phyloP scores from a whole-genome alignment of 1,139 yeast species.

The Geotrichum bryndzae region DNA sequence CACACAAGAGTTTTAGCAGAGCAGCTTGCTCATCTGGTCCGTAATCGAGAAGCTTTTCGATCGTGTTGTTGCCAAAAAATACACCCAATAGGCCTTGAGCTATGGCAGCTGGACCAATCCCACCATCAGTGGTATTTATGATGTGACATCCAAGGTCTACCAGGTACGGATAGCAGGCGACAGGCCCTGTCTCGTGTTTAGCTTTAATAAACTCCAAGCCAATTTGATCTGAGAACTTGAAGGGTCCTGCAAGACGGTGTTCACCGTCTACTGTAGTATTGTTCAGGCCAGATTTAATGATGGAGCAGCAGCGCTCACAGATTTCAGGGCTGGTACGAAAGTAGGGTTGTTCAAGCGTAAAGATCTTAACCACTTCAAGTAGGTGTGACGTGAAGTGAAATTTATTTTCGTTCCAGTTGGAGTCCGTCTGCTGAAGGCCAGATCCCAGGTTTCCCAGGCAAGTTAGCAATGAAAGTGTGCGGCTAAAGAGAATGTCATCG shows the following conservation, averaged over 20 bases:
- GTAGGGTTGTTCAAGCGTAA: conserved; percentile 39
- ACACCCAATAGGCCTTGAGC: neutral
- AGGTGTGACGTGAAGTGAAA: conserved; percentile 39
- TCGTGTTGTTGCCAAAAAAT: neutral
- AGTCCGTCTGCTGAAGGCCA: conserved; percentile 43
- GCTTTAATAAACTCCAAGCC: conserved; percentile 44
- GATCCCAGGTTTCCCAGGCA: conserved; percentile 65
- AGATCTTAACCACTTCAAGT: conserved; percentile 39
- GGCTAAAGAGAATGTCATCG: conserved; percentile 2
- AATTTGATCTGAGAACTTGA: conserved; percentile 36
- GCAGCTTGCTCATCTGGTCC: neutral
- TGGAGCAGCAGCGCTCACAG: conserved; percentile 51
- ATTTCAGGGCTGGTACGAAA: conserved; percentile 40
- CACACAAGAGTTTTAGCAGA: neutral
- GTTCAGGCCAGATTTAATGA: conserved; percentile 45
- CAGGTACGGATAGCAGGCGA: conserved; percentile 1
- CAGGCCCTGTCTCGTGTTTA: conserved; percentile 6
- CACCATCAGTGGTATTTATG: neutral
- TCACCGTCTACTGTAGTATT: conserved; percentile 26
- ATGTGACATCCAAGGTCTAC: neutral
- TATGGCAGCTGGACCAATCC: conserved; percentile 12
- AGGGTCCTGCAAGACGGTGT: conserved; percentile 53
- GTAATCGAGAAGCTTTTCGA: neutral
- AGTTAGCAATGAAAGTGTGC: conserved; percentile 44
- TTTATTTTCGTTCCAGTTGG: conserved; percentile 40